Base-by-base conservation (phyloP, 2,329 filamentous ascomycete species). In the Botryosphaeria dothidea region DNA sequence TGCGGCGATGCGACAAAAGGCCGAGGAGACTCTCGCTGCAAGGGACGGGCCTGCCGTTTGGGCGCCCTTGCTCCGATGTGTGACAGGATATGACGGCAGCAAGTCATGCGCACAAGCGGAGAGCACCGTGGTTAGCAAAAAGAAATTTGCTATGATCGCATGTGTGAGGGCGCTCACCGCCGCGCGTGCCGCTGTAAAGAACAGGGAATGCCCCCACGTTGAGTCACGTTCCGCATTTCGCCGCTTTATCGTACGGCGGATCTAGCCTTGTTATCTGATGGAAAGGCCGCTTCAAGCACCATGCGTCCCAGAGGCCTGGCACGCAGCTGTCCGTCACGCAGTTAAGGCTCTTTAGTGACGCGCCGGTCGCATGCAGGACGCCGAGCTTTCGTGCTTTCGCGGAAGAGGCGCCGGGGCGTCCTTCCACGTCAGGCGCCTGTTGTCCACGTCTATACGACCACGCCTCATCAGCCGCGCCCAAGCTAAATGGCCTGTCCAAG, bases 211-310 rank as follows among this genome's bases (percentile, higher is more conserved):
- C 52, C 56, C 38, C 38, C 41, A n/a, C 38, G 56, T 25, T 23
- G 56, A 31, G 56, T 60, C 56, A 46, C 56, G 41, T 46, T 60
- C 25, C 56, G 56, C 25, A 34, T 46, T 46, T 60, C 56, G 56
- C 54, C 41, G 56, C 56, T 60, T 60, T 60, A 60, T 60, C 56
- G 56, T n/a, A 60, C 56, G 54, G 54, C 54, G 56, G 56, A 60
- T 60, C 56, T 60, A 60, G 56, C 56, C 56, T 60, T 34, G 56
- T 60, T 60, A 60, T 60, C 56, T 60, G 56, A 60, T 60, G 56
- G 56, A 46, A 46, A 45, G 27, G 27, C 56, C 38, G 23, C 6
- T 5, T n/a, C 38, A 46, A 46, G 56, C 56, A 25, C 56, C 56
- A 60, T 45, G 56, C 56, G 56, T 60, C 56, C 56, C 56, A 46